Evolutionary conservation across 192 early-diverging fungal genomes (phyloP).

Genomic region (Oehlia diaphana): DNA sequence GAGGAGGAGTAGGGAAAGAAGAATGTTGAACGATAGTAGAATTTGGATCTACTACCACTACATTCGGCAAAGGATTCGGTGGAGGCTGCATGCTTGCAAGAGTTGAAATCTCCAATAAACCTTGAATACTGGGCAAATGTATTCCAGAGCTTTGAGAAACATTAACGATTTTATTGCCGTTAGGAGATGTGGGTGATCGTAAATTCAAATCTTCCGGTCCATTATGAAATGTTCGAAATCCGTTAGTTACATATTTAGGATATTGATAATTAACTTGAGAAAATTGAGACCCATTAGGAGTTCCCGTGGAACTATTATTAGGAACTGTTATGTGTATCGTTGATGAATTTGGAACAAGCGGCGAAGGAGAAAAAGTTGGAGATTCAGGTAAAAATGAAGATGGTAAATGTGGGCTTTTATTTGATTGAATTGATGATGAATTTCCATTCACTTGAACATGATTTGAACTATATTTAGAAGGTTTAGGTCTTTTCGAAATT

Average conservation of each 20-base stretch:
- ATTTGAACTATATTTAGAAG: background rate
- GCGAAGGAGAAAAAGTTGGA: background rate
- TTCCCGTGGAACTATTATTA: background rate
- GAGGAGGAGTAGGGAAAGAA: slow-evolving; percentile 2
- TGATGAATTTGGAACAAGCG: background rate
- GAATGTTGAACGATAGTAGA: slow-evolving; percentile 5
- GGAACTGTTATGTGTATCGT: background rate
- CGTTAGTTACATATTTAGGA: background rate
- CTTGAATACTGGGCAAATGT: slow-evolving; percentile 27
- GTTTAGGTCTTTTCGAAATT: background rate
- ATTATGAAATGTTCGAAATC: slow-evolving; percentile 3
- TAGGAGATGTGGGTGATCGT: background rate
- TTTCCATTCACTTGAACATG: background rate
- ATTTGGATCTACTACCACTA: background rate
- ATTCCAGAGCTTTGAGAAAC: background rate
- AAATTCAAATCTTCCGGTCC: background rate
- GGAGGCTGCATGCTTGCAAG: background rate
- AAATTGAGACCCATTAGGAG: background rate
- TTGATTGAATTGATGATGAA: background rate
- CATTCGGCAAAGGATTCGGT: background rate
- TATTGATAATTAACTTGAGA: background rate
- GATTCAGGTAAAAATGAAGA: background rate
- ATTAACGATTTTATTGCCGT: background rate
- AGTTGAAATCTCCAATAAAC: slow-evolving; percentile 14
- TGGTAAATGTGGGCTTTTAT: background rate